Evolutionary conservation across 805 yeast species (phyloP).

Genomic region (Candida tammaniensis): DNA sequence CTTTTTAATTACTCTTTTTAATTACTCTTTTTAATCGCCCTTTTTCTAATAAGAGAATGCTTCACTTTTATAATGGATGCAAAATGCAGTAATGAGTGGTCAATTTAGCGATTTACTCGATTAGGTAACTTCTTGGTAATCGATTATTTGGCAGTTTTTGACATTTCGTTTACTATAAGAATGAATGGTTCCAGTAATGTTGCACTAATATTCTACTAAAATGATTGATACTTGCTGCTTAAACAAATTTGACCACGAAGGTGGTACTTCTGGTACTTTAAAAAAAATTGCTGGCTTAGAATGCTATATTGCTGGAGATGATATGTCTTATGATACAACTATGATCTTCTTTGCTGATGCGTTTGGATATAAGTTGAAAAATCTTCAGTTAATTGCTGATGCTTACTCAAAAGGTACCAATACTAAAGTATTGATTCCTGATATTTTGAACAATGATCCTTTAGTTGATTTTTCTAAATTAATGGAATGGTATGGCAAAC

Average conservation of each 20-base stretch:
- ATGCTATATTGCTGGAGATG: conserved; percentile 26
- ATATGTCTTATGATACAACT: conserved; percentile 16
- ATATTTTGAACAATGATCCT: conserved; percentile 26
- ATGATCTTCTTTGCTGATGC: conserved; percentile 29
- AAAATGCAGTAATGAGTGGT: too few relatives aligned
- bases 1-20: neutral
- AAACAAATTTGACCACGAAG: conserved; percentile 24
- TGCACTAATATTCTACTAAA: too few relatives aligned
- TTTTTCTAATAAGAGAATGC: too few relatives aligned
- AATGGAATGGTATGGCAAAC: conserved; percentile 10
- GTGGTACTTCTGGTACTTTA: conserved; percentile 22
- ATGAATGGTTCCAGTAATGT: too few relatives aligned
- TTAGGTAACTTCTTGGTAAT: too few relatives aligned
- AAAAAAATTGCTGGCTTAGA: conserved; percentile 23
- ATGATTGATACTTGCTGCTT: conserved; percentile 19
- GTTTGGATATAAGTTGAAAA: conserved; percentile 27
- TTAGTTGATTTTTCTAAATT: conserved; percentile 4
- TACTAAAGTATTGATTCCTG: conserved; percentile 29
- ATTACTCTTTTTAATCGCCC: neutral
- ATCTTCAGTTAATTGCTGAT: conserved; percentile 29
- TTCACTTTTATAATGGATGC: too few relatives aligned
- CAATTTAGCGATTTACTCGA: too few relatives aligned
- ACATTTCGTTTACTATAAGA: too few relatives aligned
- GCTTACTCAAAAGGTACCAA: conserved; percentile 13
- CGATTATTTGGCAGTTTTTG: too few relatives aligned